Percentiles rank a stretch among this genome's conserved stretches.
Evolutionary conservation across 805 yeast species (phyloP).

Genomic region (Kazachstania psychrophila): DNA sequence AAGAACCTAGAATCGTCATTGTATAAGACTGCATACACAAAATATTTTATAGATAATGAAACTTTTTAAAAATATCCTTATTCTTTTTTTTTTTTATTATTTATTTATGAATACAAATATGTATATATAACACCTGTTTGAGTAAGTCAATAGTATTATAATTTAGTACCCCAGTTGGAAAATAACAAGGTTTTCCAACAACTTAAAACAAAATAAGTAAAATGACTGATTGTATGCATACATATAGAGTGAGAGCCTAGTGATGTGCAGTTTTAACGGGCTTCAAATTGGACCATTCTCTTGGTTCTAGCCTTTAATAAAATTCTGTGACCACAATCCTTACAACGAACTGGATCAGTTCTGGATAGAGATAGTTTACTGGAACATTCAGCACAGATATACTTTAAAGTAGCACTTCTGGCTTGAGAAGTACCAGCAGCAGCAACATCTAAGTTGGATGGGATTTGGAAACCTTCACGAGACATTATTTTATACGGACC

Average conservation of each 20-base stretch:
- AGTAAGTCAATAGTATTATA: background rate
- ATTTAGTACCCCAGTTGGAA: background rate
- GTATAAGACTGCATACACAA: conserved; percentile 6
- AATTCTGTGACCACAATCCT: conserved; percentile 97
- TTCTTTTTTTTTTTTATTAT: background rate
- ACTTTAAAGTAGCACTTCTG: conserved; percentile 77
- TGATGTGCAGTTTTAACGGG: conserved; percentile 39
- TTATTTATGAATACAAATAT: background rate
- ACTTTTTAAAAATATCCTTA: background rate
- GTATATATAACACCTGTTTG: background rate
- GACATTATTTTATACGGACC: conserved; percentile 27
- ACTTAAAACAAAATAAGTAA: background rate
- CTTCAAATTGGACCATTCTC: conserved; percentile 89
- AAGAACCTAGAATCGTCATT: conserved; percentile 22
- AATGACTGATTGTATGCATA: background rate
- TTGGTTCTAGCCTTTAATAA: conserved; percentile 94
- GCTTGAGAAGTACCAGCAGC: conserved; percentile 68
- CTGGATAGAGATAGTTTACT: conserved; percentile 77
- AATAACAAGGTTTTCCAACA: background rate
- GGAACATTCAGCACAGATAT: conserved; percentile 95
- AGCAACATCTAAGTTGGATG: conserved; percentile 73
- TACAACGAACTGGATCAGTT: conserved; percentile 95
- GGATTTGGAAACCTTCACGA: conserved; percentile 85
- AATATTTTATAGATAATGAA: background rate
- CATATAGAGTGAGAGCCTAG: background rate